Conservation (phyloP, 441 rosid genomes). For the Hura crepitans region DNA sequence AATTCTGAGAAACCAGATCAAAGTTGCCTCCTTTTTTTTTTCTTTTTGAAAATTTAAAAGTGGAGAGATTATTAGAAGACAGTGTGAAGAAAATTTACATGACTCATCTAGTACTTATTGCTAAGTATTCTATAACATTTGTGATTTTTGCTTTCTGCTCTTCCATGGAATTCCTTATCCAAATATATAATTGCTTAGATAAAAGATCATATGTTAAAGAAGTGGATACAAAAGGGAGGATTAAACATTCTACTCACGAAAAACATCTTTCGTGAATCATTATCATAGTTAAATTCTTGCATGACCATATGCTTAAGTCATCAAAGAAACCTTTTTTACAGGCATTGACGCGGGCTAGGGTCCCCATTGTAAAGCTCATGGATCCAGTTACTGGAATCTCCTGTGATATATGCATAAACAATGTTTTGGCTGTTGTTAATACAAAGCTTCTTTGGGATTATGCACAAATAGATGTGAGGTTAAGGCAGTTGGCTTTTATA, state of each 20-base stretch:
- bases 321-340: conserved; percentile 28
- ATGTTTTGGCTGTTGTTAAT: conserved; percentile 86
- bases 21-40: background rate
- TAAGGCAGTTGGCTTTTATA: conserved; percentile 77
- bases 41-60: background rate
- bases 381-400: conserved; percentile 86
- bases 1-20: background rate
- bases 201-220: background rate
- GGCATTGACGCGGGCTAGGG: conserved; percentile 92
- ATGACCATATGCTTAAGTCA: conserved; percentile 9
- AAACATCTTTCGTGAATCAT: too few species aligned
- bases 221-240: background rate
- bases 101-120: background rate
- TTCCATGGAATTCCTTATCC: background rate
- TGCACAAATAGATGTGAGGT: conserved; percentile 67
- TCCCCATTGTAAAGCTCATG: conserved; percentile 93
- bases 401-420: conserved; percentile 94
- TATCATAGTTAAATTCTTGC: conserved; percentile 8
- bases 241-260: background rate
- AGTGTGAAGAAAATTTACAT: background rate
- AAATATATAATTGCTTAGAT: background rate
- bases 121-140: too few species aligned
- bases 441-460: conserved; percentile 90
- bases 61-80: background rate
- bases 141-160: background rate